Evolutionary conservation across 768 basidiomycete genomes (phyloP).

Genomic region (Amylocystis lapponica): DNA sequence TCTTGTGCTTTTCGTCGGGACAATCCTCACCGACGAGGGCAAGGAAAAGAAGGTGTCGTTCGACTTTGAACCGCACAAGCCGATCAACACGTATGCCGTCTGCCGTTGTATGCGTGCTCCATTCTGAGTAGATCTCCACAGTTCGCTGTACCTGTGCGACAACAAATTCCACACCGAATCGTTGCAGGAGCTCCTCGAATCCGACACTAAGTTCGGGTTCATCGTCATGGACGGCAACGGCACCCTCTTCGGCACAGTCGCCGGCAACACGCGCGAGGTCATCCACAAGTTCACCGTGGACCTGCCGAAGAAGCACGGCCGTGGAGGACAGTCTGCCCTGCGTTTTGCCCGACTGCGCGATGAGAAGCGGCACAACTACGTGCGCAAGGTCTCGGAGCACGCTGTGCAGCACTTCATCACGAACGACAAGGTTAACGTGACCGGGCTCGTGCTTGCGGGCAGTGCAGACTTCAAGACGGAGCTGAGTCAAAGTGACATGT

Average conservation of each 20-base stretch:
- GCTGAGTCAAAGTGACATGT: conserved; percentile 93
- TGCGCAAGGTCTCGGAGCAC: conserved; percentile 95
- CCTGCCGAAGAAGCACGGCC: conserved; percentile 98
- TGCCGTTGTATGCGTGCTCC: neutral
- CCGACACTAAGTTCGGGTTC: conserved; percentile 96
- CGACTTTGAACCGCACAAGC: conserved; percentile 98
- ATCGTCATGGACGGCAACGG: conserved; percentile 99
- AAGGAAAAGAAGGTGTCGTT: conserved; percentile 99
- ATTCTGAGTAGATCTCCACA: conserved; percentile 25
- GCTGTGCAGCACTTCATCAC: conserved; percentile 99
- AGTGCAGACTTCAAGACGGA: conserved; percentile 99
- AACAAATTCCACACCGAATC: conserved; percentile 99
- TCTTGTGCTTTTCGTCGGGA: conserved; percentile 96
- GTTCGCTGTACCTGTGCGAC: conserved; percentile 97
- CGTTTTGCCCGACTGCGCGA: conserved; percentile 99
- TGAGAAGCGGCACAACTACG: conserved; percentile 99
- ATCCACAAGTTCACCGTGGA: conserved; percentile 99
- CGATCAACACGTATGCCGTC: conserved; percentile 87
- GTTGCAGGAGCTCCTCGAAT: conserved; percentile 92
- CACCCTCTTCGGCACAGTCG: conserved; percentile 89
- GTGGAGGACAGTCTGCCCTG: conserved; percentile 98
- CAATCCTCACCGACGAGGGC: conserved; percentile 95
- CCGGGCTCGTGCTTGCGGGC: conserved; percentile 92
- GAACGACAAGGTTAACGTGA: conserved; percentile 96
- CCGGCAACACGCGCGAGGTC: conserved; percentile 96